Percentiles rank a stretch among this genome's conserved stretches.
These are phyloP conservation scores for Boletus fagicola DNA, from an alignment of 768 basidiomycete genomes.

Conservation along the genomic window DNA sequence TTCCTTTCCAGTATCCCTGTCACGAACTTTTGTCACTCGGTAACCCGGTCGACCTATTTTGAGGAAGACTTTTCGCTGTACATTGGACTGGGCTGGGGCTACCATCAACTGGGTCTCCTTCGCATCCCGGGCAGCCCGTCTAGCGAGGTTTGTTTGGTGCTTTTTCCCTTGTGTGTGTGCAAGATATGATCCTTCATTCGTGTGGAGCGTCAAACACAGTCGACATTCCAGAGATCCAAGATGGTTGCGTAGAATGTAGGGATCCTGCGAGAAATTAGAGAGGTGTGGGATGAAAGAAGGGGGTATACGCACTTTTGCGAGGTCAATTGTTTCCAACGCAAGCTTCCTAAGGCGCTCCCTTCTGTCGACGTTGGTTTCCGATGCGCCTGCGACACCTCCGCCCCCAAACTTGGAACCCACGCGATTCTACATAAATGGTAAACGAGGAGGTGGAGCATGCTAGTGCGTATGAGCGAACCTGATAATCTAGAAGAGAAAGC, in stretches of 20 bases:
- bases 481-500: slow-evolving; percentile 51
- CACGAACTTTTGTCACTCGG: slow-evolving; percentile 95
- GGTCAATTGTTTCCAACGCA: slow-evolving; percentile 94
- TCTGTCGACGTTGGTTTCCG: slow-evolving; percentile 93
- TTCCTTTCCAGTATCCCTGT: slow-evolving; percentile 85
- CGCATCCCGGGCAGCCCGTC: slow-evolving; percentile 95
- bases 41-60: slow-evolving; percentile 97
- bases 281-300: neutral
- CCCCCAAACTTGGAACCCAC: slow-evolving; percentile 96
- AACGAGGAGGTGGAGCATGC: neutral
- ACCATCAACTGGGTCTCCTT: slow-evolving; percentile 92
- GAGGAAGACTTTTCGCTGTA: slow-evolving; percentile 92
- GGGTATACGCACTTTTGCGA: slow-evolving; percentile 73
- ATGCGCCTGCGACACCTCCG: slow-evolving; percentile 92
- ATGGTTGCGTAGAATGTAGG: slow-evolving; percentile 98
- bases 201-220: slow-evolving; percentile 94
- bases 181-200: slow-evolving; percentile 99
- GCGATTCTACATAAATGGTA: slow-evolving; percentile 63
- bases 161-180: slow-evolving; percentile 99
- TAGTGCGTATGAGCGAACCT: slow-evolving; percentile 42
- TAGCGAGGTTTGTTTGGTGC: slow-evolving; percentile 96
- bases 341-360: slow-evolving; percentile 93
- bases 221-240: slow-evolving; percentile 98
- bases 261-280: slow-evolving; percentile 60
- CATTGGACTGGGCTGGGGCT: slow-evolving; percentile 70